Conservation (phyloP, 352 stramenopile genomes). For the Phytophthora lateralis region DNA sequence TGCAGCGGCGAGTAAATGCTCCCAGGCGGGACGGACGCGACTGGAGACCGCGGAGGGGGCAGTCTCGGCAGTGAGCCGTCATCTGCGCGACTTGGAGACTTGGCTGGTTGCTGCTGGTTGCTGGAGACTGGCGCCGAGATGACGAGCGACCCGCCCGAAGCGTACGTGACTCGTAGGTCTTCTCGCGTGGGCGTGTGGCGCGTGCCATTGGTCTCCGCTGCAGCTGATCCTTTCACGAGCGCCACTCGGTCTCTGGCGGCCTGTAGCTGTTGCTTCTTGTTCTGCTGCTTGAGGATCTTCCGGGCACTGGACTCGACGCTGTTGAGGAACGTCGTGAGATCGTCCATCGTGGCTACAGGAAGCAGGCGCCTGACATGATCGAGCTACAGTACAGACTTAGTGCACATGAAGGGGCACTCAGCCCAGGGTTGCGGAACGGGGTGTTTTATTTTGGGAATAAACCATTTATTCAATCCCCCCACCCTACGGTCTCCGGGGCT, state of each 20-base stretch:
- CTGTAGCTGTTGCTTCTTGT: conserved; percentile 74
- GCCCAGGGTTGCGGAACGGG: no score
- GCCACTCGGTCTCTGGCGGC: conserved; percentile 49
- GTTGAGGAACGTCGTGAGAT: conserved; percentile 83
- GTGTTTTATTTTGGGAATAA: no score
- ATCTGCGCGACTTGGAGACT: conserved; percentile 27
- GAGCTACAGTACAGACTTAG: conserved; percentile 4
- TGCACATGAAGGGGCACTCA: conserved; percentile 25
- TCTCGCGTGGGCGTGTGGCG: conserved; percentile 47
- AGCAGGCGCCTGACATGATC: conserved; percentile 18
- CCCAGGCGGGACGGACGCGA: conserved; percentile 23
- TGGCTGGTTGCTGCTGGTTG: conserved; percentile 15
- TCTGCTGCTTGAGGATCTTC: conserved; percentile 84
- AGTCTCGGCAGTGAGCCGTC: conserved; percentile 22
- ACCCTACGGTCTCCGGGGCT: no score
- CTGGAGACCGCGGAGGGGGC: conserved; percentile 31
- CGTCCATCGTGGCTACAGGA: conserved; percentile 53
- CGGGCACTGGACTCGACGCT: conserved; percentile 75
- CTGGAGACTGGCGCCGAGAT: conserved; percentile 37
- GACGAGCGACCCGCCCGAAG: conserved; percentile 54
- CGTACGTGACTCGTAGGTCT: conserved; percentile 65
- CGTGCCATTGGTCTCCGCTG: conserved; percentile 17
- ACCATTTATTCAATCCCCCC: no score
- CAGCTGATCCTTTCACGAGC: conserved; percentile 35
- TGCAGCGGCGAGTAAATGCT: conserved; percentile 26